These are phyloP conservation scores for Flaveria sonorensis DNA, from an alignment of 129 eudicot genomes.

Conservation along the genomic window DNA sequence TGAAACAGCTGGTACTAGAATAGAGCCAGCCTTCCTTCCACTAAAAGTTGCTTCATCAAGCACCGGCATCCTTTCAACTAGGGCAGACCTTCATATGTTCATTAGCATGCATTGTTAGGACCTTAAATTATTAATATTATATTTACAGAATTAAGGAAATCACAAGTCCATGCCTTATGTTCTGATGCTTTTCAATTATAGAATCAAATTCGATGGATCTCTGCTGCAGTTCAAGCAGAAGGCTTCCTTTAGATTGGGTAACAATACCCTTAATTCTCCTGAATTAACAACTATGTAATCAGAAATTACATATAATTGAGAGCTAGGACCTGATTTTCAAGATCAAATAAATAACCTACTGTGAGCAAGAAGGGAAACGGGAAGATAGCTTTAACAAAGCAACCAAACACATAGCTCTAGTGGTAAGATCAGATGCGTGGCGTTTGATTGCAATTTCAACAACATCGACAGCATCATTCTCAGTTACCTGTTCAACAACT, in stretches of 20 bases:
- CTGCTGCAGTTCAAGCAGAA: slow-evolving; percentile 94
- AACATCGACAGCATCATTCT: slow-evolving; percentile 88
- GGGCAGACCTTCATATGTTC: slow-evolving; percentile 58
- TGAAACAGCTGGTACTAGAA: slow-evolving; percentile 56
- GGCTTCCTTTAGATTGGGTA: slow-evolving; percentile 78
- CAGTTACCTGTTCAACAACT: slow-evolving; percentile 71
- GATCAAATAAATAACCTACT: slow-evolving; percentile 51
- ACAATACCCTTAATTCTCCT: slow-evolving; percentile 86
- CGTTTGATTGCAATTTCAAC: slow-evolving; percentile 66
- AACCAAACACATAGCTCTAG: slow-evolving; percentile 91
- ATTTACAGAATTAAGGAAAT: background rate
- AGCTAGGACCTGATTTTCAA: background rate
- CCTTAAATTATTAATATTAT: background rate
- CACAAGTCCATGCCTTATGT: slow-evolving; percentile 57
- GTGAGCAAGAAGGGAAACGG: slow-evolving; percentile 88
- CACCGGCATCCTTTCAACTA: slow-evolving; percentile 94
- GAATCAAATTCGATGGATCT: slow-evolving; percentile 88
- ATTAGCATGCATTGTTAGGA: slow-evolving; percentile 24
- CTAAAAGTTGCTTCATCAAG: slow-evolving; percentile 90
- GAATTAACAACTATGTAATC: slow-evolving; percentile 4
- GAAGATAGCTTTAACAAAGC: slow-evolving; percentile 90
- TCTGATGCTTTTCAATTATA: slow-evolving; percentile 80
- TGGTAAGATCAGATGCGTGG: slow-evolving; percentile 75
- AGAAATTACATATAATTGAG: slow-evolving; percentile 17
- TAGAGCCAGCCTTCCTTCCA: slow-evolving; percentile 80